These are phyloP conservation scores for Acrocalymma vagum DNA, from an alignment of 2,329 filamentous ascomycete species.

Conservation along the genomic window DNA sequence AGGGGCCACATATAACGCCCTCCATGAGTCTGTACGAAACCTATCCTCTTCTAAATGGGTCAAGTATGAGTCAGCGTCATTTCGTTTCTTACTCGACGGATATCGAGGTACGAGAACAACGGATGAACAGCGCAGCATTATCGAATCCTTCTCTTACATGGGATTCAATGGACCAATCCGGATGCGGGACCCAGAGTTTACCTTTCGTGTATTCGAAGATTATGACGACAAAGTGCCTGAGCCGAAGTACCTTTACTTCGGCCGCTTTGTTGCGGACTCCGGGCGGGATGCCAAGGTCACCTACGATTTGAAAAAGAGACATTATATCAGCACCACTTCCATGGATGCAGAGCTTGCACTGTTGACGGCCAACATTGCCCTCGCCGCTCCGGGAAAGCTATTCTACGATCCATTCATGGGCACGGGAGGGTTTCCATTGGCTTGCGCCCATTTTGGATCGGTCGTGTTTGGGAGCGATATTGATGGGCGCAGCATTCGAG, in stretches of 20 bases:
- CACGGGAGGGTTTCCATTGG: constrained; percentile 90
- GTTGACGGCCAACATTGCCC: constrained; percentile 89
- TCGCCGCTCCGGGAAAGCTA: constrained; percentile 81
- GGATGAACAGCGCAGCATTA: constrained; percentile 73
- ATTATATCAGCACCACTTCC: constrained; percentile 93
- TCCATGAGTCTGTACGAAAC: constrained; percentile 72
- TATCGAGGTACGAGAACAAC: constrained; percentile 77
- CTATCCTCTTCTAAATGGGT: constrained; percentile 72
- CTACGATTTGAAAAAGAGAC: constrained; percentile 91
- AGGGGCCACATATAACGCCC: constrained; percentile 70
- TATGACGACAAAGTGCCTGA: constrained; percentile 67
- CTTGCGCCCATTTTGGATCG: constrained; percentile 90
- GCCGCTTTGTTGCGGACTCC: constrained; percentile 73
- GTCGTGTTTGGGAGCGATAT: constrained; percentile 88
- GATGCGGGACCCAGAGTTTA: constrained; percentile 73
- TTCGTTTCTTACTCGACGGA: constrained; percentile 86
- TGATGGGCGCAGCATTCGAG: constrained; percentile 87
- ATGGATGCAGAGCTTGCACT: constrained; percentile 97
- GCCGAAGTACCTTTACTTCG: constrained; percentile 72
- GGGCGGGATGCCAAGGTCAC: constrained; percentile 73
- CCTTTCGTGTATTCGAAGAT: constrained; percentile 85
- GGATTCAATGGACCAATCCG: constrained; percentile 79
- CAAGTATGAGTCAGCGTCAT: constrained; percentile 70
- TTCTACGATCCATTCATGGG: constrained; percentile 97
- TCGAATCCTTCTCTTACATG: constrained; percentile 83